Base-by-base conservation (phyloP, 345 rosid genomes). In the Turnera subulata region DNA sequence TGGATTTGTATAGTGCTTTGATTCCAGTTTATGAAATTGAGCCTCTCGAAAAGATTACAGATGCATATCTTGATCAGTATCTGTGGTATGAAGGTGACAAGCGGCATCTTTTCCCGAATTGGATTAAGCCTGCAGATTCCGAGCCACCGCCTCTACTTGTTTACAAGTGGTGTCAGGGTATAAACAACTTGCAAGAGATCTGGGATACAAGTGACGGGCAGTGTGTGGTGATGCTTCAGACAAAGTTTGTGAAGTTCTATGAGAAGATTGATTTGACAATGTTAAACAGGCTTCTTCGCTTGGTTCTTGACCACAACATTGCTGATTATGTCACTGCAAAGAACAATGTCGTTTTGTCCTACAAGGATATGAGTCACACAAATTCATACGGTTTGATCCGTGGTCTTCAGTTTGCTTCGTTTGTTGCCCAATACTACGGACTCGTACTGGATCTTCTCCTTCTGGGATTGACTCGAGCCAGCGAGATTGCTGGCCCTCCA, bases 401-500 rank as follows among this genome's bases (percentile, higher is more conserved):
- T 46, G 99, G 97, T 54, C 96, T 90, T 59, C 99, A 94, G 81
- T 94, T 94, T 84, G 99, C 99, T 56, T 90, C 99, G 8, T 94
- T 94, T 72, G 92, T 94, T 46, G 99, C 90, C 35, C 99, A 94
- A 64, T 94, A 90, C 71, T 94, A 90, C 78, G 99, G 99, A 25
- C 95, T 94, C 10, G 86, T 90, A 63, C 74, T 90, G 65, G 99
- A 94, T 80, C 97, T 94, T 25, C 73, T 88, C 73, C 83, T 90
- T 80, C 96, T 94, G 63, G 99, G 99, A 52, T 69, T 94, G 83
- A 90, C 97, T 50, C 85, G 99, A 21, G 99, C 97, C 40, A 94
- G 99, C 72, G 99, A 94, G 77, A 90, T 94, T 71, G 99, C 99
- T 66, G 99, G 99, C 70, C 99, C 99, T 21, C 99, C 99, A 0